These are phyloP conservation scores for Penicillium sp. DNA, from an alignment of 2,329 filamentous ascomycete species.

Conservation along the genomic window DNA sequence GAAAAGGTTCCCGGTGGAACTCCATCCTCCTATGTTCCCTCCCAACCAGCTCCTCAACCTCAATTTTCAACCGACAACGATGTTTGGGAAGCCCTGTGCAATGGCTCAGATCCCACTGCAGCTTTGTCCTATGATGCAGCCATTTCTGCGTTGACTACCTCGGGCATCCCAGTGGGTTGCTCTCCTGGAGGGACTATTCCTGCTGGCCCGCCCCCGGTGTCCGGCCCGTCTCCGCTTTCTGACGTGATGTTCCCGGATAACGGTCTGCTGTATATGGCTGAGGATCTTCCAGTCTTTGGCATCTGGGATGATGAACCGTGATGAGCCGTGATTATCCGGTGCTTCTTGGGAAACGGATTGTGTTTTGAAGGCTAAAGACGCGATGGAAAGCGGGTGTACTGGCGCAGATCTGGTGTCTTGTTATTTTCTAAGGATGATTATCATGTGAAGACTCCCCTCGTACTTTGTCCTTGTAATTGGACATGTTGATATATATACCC, in stretches of 20 bases:
- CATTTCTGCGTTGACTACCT: constrained; percentile 29
- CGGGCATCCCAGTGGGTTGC: constrained; percentile 27
- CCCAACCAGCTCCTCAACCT: constrained; percentile 9
- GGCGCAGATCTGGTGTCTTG: background rate
- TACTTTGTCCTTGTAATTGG: background rate
- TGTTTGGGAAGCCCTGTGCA: constrained; percentile 26
- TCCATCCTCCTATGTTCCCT: constrained; percentile 11
- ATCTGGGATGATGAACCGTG: constrained; percentile 26
- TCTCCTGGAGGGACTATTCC: constrained; percentile 26
- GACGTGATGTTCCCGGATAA: constrained; percentile 29
- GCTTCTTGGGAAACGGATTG: background rate
- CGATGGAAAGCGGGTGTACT: background rate
- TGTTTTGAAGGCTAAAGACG: background rate
- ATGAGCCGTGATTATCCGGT: constrained; percentile 13
- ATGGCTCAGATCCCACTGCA: constrained; percentile 12
- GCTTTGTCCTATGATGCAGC: constrained; percentile 25
- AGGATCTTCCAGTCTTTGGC: constrained; percentile 28
- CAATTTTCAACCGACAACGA: constrained; percentile 13
- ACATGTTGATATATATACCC: background rate
- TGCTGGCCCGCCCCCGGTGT: constrained; percentile 9
- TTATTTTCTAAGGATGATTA: background rate
- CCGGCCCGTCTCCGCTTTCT: constrained; percentile 26
- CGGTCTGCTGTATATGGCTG: constrained; percentile 29
- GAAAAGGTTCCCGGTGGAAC: constrained; percentile 13
- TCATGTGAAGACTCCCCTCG: background rate